Evolutionary conservation across 106 monocot species (phyloP).

Genomic region (Dendrobium nobile): DNA sequence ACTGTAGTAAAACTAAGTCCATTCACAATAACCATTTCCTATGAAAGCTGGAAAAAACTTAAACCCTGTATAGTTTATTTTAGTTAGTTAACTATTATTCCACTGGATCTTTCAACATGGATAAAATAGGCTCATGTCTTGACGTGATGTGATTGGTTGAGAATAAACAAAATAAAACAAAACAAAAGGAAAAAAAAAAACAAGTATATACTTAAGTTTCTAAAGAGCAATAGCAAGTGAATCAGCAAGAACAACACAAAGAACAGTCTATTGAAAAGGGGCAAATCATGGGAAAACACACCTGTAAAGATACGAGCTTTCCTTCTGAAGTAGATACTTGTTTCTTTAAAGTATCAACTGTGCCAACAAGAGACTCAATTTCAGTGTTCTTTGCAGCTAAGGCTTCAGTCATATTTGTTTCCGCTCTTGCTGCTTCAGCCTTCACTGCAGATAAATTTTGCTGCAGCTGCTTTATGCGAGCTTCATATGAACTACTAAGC

Average conservation of each 20-base stretch:
- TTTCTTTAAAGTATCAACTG: conserved; percentile 71
- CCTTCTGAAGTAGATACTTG: conserved; percentile 61
- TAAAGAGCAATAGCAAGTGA: neutral
- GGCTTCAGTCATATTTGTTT: conserved; percentile 75
- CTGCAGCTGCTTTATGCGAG: conserved; percentile 78
- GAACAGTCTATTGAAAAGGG: neutral
- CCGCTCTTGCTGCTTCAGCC: conserved; percentile 56
- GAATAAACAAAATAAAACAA: neutral
- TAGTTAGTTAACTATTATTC: neutral
- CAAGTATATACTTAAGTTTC: neutral
- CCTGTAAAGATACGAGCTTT: conserved; percentile 79
- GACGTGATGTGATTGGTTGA: neutral
- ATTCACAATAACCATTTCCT: neutral
- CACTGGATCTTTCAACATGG: neutral
- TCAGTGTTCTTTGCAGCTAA: conserved; percentile 83
- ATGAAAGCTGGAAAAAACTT: neutral
- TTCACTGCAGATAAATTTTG: conserved; percentile 65
- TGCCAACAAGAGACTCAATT: conserved; percentile 67
- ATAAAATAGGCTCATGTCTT: neutral
- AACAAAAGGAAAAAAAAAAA: neutral
- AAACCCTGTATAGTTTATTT: neutral
- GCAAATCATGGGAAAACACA: conserved; percentile 18
- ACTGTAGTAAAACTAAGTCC: neutral
- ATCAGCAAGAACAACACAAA: neutral
- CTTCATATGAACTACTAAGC: conserved; percentile 63